Percentiles rank a stretch among this genome's conserved stretches.
These are phyloP conservation scores for Acer saccharum DNA, from an alignment of 345 rosid genomes.

Conservation along the genomic window DNA sequence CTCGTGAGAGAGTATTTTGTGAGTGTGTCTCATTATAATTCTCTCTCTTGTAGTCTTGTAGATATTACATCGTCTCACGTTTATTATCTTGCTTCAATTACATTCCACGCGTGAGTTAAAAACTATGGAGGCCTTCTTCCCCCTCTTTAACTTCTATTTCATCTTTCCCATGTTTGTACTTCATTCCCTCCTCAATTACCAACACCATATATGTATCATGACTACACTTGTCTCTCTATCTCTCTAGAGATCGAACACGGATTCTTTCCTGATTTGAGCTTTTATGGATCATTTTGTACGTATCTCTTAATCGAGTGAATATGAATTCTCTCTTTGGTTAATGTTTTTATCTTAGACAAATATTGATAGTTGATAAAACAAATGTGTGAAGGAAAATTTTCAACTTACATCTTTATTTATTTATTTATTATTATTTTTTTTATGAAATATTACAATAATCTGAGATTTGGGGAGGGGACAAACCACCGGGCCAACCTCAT, in stretches of 20 bases:
- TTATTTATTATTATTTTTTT: no score
- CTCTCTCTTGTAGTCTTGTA: constrained; percentile 3
- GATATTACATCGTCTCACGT: constrained; percentile 56
- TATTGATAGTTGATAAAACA: neutral
- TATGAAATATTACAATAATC: no score
- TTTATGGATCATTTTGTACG: no score
- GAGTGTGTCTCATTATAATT: constrained; percentile 6
- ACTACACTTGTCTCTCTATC: neutral
- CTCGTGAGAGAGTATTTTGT: constrained; percentile 57
- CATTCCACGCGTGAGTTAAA: constrained; percentile 45
- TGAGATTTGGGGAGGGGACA: no score
- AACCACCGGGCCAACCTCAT: no score
- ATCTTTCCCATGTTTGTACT: constrained; percentile 24
- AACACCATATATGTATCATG: no score
- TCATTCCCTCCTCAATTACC: neutral
- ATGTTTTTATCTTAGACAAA: neutral
- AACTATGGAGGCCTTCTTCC: neutral
- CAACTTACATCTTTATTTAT: no score
- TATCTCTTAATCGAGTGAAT: neutral
- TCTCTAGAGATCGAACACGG: neutral
- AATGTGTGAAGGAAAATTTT: no score
- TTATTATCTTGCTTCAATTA: constrained; percentile 56
- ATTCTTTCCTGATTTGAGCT: neutral
- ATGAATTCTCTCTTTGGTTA: neutral
- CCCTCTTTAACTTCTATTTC: constrained; percentile 21